phyloP scores from a whole-genome alignment of 805 yeast species.

The Priceomyces medius region DNA sequence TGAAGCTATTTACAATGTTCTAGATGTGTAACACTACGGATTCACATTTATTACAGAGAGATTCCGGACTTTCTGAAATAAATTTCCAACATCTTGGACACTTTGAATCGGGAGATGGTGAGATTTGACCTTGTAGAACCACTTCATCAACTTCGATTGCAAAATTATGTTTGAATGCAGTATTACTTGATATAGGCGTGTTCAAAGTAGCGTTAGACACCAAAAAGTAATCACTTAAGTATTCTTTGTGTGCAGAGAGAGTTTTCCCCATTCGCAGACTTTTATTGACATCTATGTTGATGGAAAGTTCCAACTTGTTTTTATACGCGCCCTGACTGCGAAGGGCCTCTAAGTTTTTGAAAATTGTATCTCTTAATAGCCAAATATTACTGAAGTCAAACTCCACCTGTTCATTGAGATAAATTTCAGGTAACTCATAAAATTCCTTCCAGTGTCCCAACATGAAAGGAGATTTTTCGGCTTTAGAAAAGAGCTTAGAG shows the following conservation, averaged over 20 bases:
- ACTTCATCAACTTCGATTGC: conserved; percentile 16
- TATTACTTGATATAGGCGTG: conserved; percentile 2
- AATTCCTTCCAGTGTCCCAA: conserved; percentile 38
- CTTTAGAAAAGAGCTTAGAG: conserved; percentile 27
- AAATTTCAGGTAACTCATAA: conserved; percentile 31
- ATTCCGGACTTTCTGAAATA: conserved; percentile 49
- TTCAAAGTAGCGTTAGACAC: conserved; percentile 57
- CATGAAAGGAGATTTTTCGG: conserved; percentile 46
- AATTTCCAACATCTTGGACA: conserved; percentile 97
- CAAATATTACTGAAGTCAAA: conserved; percentile 47
- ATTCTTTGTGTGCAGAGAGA: conserved; percentile 19
- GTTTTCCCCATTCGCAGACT: conserved; percentile 12
- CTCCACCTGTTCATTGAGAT: conserved; percentile 35
- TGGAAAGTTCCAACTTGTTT: conserved; percentile 59
- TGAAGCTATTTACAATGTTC: conserved; percentile 18
- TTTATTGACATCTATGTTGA: conserved; percentile 30
- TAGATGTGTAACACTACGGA: conserved; percentile 22
- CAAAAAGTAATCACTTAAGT: conserved; percentile 51
- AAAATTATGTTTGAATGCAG: conserved; percentile 17
- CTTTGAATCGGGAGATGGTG: conserved; percentile 50
- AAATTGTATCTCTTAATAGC: conserved; percentile 48
- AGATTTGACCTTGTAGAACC: conserved; percentile 34
- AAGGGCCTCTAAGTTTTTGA: conserved; percentile 55
- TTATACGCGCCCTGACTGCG: conserved; percentile 51
- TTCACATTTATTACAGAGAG: conserved; percentile 67